Base-by-base conservation (phyloP, 164 flowering plant species). In the Aristolochia contorta region DNA sequence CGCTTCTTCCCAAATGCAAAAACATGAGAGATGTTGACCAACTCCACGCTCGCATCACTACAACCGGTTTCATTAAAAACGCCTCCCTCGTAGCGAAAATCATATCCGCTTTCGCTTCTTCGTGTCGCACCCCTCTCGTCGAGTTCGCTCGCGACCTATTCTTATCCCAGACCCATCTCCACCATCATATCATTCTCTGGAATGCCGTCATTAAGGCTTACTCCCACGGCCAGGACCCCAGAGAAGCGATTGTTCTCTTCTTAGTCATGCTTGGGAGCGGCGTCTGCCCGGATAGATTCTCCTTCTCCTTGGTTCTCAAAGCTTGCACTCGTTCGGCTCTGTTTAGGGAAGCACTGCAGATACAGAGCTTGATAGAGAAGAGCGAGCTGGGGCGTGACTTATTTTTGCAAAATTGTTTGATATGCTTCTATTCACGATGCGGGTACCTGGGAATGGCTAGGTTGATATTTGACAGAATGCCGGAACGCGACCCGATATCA, bases 251-350 rank as follows among this genome's bases (percentile, higher is more conserved):
- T 57, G 22, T 43, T 20, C 12, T 86, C 59, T 76, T 84, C 52
- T 63, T 14, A 4, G 25, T 52, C 55, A 19, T 52, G 55, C 55
- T 52, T 23, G 23, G 23, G 13, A n/a, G 23, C 22, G 55, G 55
- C 61, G 65, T 76, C 54, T 60, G 30, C 33, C 71, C 59, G 1
- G 87, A 84, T 61, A 68, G 68, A 56, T 86, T 77, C 66, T 72
- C 87, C 8, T 74, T 77, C 58, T 81, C 93, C 2, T 64, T 84
- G 48, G 81, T 73, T 22, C 72, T 84, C 57, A 86, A 84, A 69
- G 83, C 84, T 24, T 86, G 87, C 68, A 73, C 86, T 41, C 73
- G 81, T 24, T 9, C 71, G 49, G 68, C 74, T 54, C 72, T 66
- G 53, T 22, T 78, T 16, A 69, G 54, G 49, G 82, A 70, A 66